A percentile compares a stretch with the other conserved stretches of the same genome.
phyloP scores from a whole-genome alignment of 2,329 filamentous ascomycete genomes.

The Alternaria atra region DNA sequence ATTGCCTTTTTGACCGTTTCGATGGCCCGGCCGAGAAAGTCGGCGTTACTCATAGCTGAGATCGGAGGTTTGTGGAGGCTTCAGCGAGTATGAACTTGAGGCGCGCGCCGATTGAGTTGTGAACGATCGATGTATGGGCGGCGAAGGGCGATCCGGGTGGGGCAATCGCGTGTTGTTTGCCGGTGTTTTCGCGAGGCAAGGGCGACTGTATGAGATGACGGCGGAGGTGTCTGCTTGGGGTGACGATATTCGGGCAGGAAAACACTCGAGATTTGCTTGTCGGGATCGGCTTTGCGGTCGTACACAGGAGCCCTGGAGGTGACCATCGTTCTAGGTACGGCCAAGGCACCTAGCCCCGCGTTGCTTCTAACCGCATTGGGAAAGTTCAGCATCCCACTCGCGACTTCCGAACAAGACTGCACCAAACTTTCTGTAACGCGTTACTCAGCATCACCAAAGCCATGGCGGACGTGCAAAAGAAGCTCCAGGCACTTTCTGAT shows the following conservation, averaged over 20 bases:
- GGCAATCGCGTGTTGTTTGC: slow-evolving; percentile 12
- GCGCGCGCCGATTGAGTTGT: background rate
- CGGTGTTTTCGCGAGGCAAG: background rate
- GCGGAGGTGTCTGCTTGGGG: background rate
- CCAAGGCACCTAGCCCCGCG: slow-evolving; percentile 30
- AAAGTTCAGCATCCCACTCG: slow-evolving; percentile 34
- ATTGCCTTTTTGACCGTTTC: slow-evolving; percentile 97
- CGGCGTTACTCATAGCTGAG: slow-evolving; percentile 85
- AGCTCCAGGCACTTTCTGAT: slow-evolving; percentile 83
- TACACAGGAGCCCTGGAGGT: slow-evolving; percentile 1
- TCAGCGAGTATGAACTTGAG: slow-evolving; percentile 6
- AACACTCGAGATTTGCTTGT: background rate
- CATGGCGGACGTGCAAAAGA: slow-evolving; percentile 71
- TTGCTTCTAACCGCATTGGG: slow-evolving; percentile 36
- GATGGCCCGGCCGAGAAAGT: slow-evolving; percentile 96
- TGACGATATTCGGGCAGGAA: background rate
- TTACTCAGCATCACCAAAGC: slow-evolving; percentile 41
- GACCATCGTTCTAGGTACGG: slow-evolving; percentile 21
- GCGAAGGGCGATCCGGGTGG: slow-evolving; percentile 2
- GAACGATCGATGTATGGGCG: slow-evolving; percentile 9
- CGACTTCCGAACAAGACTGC: slow-evolving; percentile 22
- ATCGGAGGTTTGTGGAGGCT: slow-evolving; percentile 8
- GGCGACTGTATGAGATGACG: background rate
- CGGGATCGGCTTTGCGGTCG: slow-evolving; percentile 5
- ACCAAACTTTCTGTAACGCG: slow-evolving; percentile 26